Percentiles rank a stretch among this genome's conserved stretches.
Evolutionary conservation across 306 rosid genomes (phyloP).

Genomic region (Cucurbita ficifolia): DNA sequence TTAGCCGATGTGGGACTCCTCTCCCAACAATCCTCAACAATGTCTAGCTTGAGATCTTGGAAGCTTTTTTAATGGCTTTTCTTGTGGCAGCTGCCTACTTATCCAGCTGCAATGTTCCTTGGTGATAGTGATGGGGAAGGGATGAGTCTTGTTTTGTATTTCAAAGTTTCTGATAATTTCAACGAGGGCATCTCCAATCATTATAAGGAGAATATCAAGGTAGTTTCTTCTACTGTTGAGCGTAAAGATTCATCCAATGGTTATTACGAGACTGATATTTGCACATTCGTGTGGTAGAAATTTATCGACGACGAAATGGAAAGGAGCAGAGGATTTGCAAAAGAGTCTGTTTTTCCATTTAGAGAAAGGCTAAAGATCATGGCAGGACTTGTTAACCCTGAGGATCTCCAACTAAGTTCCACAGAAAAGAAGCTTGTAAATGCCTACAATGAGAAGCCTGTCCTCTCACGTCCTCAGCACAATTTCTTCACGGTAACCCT

Average conservation of each 20-base stretch:
- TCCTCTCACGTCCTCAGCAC: conserved; percentile 91
- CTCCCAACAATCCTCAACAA: too few relatives aligned
- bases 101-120: conserved; percentile 80
- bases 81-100: conserved; percentile 61
- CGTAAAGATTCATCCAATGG: too few relatives aligned
- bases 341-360: conserved; percentile 45
- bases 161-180: conserved; percentile 48
- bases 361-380: conserved; percentile 86
- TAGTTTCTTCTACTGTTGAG: not conserved
- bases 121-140: conserved; percentile 93
- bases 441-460: conserved; percentile 77
- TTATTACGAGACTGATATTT: too few relatives aligned
- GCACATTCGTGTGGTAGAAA: conserved; percentile 24
- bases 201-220: conserved; percentile 69
- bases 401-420: conserved; percentile 57
- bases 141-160: conserved; percentile 68
- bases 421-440: conserved; percentile 67
- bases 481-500: conserved; percentile 15
- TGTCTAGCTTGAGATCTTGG: too few relatives aligned
- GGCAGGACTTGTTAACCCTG: conserved; percentile 76
- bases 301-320: conserved; percentile 69
- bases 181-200: conserved; percentile 50
- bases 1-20: too few relatives aligned
- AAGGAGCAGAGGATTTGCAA: conserved; percentile 68
- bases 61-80: not conserved